Base-by-base conservation (phyloP, 2,329 filamentous ascomycete genomes). In the Colletotrichum melonis region DNA sequence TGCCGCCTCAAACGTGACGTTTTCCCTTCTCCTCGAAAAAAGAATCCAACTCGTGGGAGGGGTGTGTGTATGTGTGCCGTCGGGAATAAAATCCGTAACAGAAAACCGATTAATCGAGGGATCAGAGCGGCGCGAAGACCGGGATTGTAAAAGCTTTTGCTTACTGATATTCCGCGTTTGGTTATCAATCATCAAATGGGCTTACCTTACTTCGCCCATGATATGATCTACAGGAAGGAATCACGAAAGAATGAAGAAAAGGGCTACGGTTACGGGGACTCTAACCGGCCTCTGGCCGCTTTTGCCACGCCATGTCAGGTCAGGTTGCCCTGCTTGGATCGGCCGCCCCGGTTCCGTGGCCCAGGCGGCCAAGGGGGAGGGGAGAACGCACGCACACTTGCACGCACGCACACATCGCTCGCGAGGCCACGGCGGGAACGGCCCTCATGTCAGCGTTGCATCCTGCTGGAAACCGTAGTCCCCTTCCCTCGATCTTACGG, bases 161-260 rank as follows among this genome's bases (percentile, higher is more conserved):
- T 67, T 71, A 56, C 46, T 56, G 30, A 67, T 54, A 28, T 46
- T 60, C 46, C 38, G 56, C 16, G 32, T 52, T 22, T 46, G 30
- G 30, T 67, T 67, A 71, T 67, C 58, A 62, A 49, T 67, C 59
- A 67, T 62, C 58, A 62, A 62, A 62, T 62, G 5, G 58, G 32
- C 14, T 49, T 54, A 24, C 49, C 22, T 28, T n/a, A 8, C 42
- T 49, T 49, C 42, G 19, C 8, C 52, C 19, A 64, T 30, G n/a
- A 49, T 56, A 22, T 19, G n/a, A 46, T 69, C 49, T n/a, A 68
- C 24, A 32, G 26, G n/a, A 30, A 35, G 35, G 35, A 54, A 49
- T 35, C 56, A 19, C 35, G n/a, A 56, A 38, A 19, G 22, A 49
- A 49, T 11, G 8, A 49, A 22, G 32, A 22, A 22, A 22, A 49